phyloP scores from a whole-genome alignment of 192 early-diverging fungal genomes.

The Backusella australiensis region DNA sequence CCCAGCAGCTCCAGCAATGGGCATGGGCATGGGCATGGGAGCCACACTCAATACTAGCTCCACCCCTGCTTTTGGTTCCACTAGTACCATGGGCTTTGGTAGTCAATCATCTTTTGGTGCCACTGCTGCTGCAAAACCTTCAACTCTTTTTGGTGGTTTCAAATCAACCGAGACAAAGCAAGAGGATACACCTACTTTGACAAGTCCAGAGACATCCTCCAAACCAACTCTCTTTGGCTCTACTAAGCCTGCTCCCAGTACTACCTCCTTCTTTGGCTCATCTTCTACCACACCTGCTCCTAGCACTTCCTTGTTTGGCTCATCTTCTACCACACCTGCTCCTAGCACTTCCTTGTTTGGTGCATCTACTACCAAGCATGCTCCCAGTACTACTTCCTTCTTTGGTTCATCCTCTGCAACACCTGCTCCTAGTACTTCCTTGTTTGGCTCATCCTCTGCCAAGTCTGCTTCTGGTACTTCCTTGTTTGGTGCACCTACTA shows the following conservation, averaged over 20 bases:
- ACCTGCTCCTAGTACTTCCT: not conserved
- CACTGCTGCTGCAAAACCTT: not conserved
- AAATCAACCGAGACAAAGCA: not conserved
- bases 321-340: constrained; percentile 3
- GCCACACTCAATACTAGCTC: not conserved
- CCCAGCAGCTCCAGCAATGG: not conserved
- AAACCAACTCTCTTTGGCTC: not conserved
- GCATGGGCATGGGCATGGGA: constrained; percentile 3
- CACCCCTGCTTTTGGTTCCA: constrained; percentile 20
- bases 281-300: constrained; percentile 1
- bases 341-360: constrained; percentile 12
- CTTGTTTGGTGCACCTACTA: not conserved
- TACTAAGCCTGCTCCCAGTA: not conserved
- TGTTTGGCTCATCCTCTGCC: not conserved
- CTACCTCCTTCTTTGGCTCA: not conserved
- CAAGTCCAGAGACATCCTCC: not conserved
- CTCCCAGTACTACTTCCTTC: constrained; percentile 3
- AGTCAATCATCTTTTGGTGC: not conserved
- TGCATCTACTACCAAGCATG: not conserved
- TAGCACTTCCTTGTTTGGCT: constrained; percentile 1
- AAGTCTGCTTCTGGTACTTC: not conserved
- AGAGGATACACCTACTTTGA: not conserved
- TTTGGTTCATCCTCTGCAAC: not conserved
- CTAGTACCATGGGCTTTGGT: constrained; percentile 13
- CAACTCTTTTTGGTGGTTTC: not conserved